Conservation (phyloP, 768 basidiomycete genomes). For the Nidularia sp. region DNA sequence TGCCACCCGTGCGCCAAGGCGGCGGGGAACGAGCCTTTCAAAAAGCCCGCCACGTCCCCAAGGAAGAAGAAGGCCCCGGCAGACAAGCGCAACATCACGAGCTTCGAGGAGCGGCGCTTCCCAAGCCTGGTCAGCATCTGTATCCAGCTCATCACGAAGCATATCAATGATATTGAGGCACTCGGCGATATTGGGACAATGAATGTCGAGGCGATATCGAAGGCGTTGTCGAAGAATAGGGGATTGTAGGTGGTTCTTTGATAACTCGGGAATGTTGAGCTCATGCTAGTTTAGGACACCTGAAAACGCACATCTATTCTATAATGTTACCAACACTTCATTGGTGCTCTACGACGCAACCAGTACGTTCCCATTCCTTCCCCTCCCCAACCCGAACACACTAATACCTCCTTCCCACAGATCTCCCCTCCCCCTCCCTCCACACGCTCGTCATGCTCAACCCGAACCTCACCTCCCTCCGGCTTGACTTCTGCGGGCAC, state of each 20-base stretch:
- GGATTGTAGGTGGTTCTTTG: conserved; percentile 58
- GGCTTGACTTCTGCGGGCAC: conserved; percentile 84
- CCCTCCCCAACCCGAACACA: background rate
- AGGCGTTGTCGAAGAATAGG: conserved; percentile 77
- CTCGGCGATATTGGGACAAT: conserved; percentile 83
- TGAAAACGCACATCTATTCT: conserved; percentile 82
- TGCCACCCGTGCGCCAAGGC: conserved; percentile 83
- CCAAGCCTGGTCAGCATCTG: conserved; percentile 76
- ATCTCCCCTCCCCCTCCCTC: conserved; percentile 64
- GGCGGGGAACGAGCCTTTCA: conserved; percentile 80
- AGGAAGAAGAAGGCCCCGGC: conserved; percentile 59
- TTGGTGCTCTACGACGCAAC: conserved; percentile 88
- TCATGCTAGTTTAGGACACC: conserved; percentile 46
- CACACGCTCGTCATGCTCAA: conserved; percentile 74
- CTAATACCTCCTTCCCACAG: conserved; percentile 28
- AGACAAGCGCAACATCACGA: conserved; percentile 65
- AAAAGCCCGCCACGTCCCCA: conserved; percentile 51
- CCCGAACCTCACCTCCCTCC: conserved; percentile 74
- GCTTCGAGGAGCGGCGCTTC: conserved; percentile 67
- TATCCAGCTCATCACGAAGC: conserved; percentile 79
- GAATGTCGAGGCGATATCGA: conserved; percentile 83
- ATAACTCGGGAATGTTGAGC: conserved; percentile 3
- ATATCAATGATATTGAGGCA: conserved; percentile 87
- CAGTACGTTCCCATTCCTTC: conserved; percentile 44
- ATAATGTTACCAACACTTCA: conserved; percentile 61